Evolutionary conservation across 2,329 filamentous ascomycete genomes (phyloP), one percentile per base, ranked within the genome.

Genomic region (Arthrobotrys musiformis): DNA sequence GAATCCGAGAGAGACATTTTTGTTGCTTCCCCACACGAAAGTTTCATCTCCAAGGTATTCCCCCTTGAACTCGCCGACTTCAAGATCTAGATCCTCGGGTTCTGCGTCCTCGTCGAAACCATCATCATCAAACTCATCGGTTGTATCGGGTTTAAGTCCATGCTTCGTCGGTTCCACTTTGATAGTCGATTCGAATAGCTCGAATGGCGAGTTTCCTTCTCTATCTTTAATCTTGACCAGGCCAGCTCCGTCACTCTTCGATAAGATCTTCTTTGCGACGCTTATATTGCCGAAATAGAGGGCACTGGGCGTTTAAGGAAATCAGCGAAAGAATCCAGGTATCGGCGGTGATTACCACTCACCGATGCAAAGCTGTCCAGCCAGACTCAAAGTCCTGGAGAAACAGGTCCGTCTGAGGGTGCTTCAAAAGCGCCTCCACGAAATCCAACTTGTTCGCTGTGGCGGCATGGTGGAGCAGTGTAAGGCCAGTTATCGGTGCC

Each of bases 11-110:
- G 92, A 95, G 8, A 97, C 85, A 80, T 99, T 99, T 82, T 95
- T 96, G 84, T 97, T 99, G 84, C 94, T 98, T 60, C 95, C 95
- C 84, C 98, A 97, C 0, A 93, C 91, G 81, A 93, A 98, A 0
- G 97, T 85, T 82, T 99, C 95, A 81, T 97, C 93, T 7, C 93
- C 94, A 22, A 80, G 82, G 83, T 26, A 83, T 81, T 35, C 81
- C 80, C 11, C 83, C 82, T 52, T 82, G 82, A 37, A 84, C 69
- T 68, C 75, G 52, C 60, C 67, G 69, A 81, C 63, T 84, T 79
- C 48, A 80, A 46, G 78, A 24, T 81, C 81, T 19, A 81, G 19
- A 4, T 67, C 52, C n/a, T 70, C 60, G 1, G 24, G 19, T 44
- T 56, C 60, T 15, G 70, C 5, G 64, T 78, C 26, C 67, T 78